Percentiles rank a stretch among this genome's conserved stretches.
These are phyloP conservation scores for Penicillium parvum DNA, from an alignment of 495 filamentous ascomycete species.

Conservation along the genomic window DNA sequence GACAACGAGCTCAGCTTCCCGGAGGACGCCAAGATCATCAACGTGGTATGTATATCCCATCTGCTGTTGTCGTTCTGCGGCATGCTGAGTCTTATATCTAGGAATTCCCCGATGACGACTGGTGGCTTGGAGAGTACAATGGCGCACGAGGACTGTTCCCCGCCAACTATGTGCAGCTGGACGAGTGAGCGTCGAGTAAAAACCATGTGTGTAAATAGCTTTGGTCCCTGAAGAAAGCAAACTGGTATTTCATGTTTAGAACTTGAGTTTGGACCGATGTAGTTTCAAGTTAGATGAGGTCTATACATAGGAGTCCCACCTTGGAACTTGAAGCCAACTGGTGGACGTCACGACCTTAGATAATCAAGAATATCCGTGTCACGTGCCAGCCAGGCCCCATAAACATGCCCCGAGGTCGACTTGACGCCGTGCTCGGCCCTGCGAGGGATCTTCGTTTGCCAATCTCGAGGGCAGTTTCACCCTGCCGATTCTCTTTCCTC, in stretches of 20 bases:
- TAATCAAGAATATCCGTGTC: slow-evolving; percentile 20
- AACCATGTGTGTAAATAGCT: slow-evolving; percentile 9
- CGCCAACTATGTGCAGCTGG: slow-evolving; percentile 73
- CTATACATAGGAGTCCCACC: no score
- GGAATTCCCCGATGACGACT: slow-evolving; percentile 98
- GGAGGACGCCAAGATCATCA: slow-evolving; percentile 71
- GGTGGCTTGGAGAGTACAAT: slow-evolving; percentile 88
- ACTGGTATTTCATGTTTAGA: no score
- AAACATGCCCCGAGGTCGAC: slow-evolving; percentile 18
- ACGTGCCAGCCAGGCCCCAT: slow-evolving; percentile 24
- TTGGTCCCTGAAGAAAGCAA: background rate
- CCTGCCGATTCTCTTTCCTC: slow-evolving; percentile 7
- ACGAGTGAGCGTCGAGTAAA: slow-evolving; percentile 42
- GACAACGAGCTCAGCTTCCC: slow-evolving; percentile 96
- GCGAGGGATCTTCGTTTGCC: slow-evolving; percentile 14
- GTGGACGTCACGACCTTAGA: slow-evolving; percentile 9
- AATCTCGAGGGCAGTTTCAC: slow-evolving; percentile 10
- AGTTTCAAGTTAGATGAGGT: no score
- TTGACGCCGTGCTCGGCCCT: slow-evolving; percentile 7
- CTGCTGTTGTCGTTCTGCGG: background rate
- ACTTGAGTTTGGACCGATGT: no score
- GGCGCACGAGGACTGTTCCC: slow-evolving; percentile 86
- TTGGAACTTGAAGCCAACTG: no score
- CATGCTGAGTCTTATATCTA: slow-evolving; percentile 27
- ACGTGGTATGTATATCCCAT: slow-evolving; percentile 49